phyloP scores from a whole-genome alignment of 2,329 filamentous ascomycete species.

The Calonectria montana region DNA sequence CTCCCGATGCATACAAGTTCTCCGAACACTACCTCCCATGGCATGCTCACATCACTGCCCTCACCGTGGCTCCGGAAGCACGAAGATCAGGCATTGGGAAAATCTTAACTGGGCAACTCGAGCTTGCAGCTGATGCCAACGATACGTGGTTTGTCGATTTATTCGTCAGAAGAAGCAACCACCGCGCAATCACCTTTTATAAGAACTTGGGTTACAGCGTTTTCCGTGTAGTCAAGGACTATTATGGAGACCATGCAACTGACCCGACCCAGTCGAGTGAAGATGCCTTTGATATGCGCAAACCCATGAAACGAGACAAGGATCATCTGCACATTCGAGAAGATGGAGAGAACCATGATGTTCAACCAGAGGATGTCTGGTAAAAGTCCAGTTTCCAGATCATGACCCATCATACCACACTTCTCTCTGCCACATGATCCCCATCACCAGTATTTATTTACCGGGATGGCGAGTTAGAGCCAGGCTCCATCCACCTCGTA shows the following conservation, averaged over 20 bases:
- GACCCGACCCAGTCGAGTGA: constrained; percentile 74
- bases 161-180: constrained; percentile 91
- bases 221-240: constrained; percentile 87
- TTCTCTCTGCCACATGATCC: constrained; percentile 56
- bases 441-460: neutral
- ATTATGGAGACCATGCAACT: constrained; percentile 88
- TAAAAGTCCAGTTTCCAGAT: constrained; percentile 48
- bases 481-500: constrained; percentile 61
- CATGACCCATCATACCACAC: constrained; percentile 2
- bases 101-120: constrained; percentile 82
- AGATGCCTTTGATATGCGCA: constrained; percentile 98
- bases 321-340: constrained; percentile 80
- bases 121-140: constrained; percentile 83
- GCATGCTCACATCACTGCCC: constrained; percentile 97
- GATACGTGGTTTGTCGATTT: constrained; percentile 96
- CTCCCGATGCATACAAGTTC: constrained; percentile 77
- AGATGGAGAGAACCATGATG: constrained; percentile 82
- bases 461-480: constrained; percentile 37
- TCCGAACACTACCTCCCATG: constrained; percentile 97
- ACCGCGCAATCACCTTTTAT: constrained; percentile 89
- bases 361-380: constrained; percentile 89
- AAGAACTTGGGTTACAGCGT: constrained; percentile 92
- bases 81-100: constrained; percentile 89
- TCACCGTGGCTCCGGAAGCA: constrained; percentile 90
- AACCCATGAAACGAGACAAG: constrained; percentile 85